These are phyloP conservation scores for Leccinum aurantiacum DNA, from an alignment of 768 basidiomycete species.

Conservation along the genomic window DNA sequence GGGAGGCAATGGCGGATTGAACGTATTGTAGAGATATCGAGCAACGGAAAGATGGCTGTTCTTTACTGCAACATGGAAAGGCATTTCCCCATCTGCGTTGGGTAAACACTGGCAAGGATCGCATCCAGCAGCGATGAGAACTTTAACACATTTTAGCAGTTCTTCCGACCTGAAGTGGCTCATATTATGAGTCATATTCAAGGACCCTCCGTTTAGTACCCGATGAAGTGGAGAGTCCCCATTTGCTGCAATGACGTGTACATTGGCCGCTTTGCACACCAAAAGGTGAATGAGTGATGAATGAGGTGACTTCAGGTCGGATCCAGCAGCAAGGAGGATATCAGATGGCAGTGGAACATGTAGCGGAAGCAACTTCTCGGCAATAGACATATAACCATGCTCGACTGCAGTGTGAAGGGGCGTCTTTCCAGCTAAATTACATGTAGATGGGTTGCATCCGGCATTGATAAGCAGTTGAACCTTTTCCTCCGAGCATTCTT, in stretches of 20 bases:
- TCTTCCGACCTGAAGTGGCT: not conserved
- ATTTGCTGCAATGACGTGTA: not conserved
- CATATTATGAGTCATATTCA: too few species aligned
- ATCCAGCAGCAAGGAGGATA: not conserved
- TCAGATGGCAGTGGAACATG: not conserved
- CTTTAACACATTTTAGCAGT: fast-evolving
- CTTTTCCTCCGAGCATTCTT: not conserved
- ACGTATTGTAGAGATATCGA: not conserved
- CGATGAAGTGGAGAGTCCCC: not conserved
- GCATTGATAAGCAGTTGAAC: not conserved
- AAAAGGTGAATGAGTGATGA: not conserved
- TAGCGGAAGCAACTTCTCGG: not conserved
- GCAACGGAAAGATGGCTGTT: fast-evolving
- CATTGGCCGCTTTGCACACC: not conserved
- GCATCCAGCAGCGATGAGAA: not conserved
- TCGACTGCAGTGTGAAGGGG: not conserved
- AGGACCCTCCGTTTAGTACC: not conserved
- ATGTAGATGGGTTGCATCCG: not conserved
- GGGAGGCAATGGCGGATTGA: not conserved
- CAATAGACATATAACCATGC: not conserved
- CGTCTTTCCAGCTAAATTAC: not conserved
- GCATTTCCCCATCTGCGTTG: fast-evolving
- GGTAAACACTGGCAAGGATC: not conserved
- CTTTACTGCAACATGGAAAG: not conserved
- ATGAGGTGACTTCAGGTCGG: too few species aligned